Evolutionary conservation across 192 early-diverging fungal genomes (phyloP).

Genomic region (Endogone sp.): DNA sequence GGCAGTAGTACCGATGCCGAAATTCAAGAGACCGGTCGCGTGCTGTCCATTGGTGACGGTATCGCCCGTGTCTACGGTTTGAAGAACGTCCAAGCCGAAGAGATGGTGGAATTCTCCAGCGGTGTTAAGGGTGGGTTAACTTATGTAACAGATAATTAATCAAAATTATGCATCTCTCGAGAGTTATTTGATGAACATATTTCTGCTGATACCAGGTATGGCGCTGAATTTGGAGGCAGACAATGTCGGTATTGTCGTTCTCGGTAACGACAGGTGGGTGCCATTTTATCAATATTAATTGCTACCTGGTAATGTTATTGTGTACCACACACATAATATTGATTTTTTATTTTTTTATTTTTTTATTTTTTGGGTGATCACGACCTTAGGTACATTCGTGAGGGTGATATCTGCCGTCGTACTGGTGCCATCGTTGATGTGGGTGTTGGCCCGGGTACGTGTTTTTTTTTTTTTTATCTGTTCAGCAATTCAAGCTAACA

Average conservation of each 20-base stretch:
- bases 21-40: conserved; percentile 97
- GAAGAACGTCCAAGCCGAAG: conserved; percentile 98
- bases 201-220: conserved; percentile 91
- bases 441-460: conserved; percentile 83
- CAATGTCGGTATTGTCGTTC: conserved; percentile 99
- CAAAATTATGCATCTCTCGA: too few species aligned
- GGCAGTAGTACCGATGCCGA: conserved; percentile 81
- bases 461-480: too few species aligned
- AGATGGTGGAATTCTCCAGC: conserved; percentile 99
- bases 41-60: conserved; percentile 99
- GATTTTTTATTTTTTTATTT: too few species aligned
- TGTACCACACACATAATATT: too few species aligned
- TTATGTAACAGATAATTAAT: not conserved
- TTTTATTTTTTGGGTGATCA: too few species aligned
- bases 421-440: conserved; percentile 99
- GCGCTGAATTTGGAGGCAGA: conserved; percentile 99
- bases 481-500: too few species aligned
- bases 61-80: conserved; percentile 99
- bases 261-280: conserved; percentile 99
- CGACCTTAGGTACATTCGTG: too few species aligned
- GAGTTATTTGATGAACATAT: not conserved
- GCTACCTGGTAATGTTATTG: too few species aligned
- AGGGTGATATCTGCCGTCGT: conserved; percentile 99
- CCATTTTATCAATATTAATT: too few species aligned
- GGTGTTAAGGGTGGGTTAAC: conserved; percentile 79